phyloP scores from a whole-genome alignment of 495 filamentous ascomycete genomes.

The Neurospora sp. region DNA sequence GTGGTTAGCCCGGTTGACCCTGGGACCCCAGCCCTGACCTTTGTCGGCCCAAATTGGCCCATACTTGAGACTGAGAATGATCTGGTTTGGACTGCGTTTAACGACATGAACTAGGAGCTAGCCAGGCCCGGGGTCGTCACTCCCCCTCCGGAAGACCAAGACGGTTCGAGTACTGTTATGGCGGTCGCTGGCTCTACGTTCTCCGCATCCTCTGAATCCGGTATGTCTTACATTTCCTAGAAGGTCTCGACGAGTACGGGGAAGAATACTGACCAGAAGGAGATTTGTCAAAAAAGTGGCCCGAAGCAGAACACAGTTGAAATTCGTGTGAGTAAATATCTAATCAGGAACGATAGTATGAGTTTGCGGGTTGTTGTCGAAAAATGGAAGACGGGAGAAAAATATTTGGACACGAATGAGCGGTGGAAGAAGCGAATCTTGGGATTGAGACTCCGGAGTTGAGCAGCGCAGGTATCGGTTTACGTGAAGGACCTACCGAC shows the following conservation, averaged over 20 bases:
- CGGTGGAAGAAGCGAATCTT: too few species aligned
- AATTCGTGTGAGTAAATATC: not conserved
- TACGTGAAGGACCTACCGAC: not conserved
- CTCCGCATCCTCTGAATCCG: not conserved
- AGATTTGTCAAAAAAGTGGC: not conserved
- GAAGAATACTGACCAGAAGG: not conserved
- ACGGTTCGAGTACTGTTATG: not conserved
- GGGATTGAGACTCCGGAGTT: too few species aligned
- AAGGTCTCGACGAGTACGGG: not conserved
- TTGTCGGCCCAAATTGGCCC: not conserved
- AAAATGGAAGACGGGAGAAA: not conserved
- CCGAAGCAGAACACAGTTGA: not conserved
- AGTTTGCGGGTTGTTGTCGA: not conserved
- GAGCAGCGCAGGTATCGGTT: too few species aligned
- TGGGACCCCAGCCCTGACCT: not conserved
- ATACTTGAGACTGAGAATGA: not conserved
- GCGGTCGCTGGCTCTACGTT: not conserved
- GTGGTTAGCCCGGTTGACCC: not conserved
- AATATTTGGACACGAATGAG: too few species aligned
- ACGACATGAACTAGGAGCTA: not conserved
- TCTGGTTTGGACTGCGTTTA: not conserved
- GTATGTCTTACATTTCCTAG: not conserved
- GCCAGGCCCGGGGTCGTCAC: not conserved
- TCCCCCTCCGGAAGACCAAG: not conserved
- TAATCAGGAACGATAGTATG: not conserved